These are phyloP conservation scores for Leishmania lainsoni DNA, from an alignment of 208 protist species.

Conservation along the genomic window DNA sequence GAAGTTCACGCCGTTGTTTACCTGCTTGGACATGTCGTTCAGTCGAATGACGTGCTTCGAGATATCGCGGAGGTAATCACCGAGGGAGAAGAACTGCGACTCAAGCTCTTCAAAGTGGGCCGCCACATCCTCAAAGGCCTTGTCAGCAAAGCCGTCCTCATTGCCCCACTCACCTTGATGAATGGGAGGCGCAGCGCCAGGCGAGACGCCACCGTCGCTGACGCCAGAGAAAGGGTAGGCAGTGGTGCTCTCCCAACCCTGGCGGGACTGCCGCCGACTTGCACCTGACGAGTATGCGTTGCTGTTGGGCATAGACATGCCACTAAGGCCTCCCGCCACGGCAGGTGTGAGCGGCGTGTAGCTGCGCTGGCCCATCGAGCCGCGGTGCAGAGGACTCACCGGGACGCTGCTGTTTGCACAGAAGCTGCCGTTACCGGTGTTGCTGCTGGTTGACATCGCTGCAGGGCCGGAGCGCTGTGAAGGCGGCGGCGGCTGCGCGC, in stretches of 20 bases:
- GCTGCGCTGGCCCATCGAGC: not conserved
- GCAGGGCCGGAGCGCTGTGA: slow-evolving; percentile 27
- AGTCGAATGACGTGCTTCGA: slow-evolving; percentile 81
- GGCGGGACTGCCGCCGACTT: slow-evolving; percentile 25
- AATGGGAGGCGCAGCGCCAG: slow-evolving; percentile 28
- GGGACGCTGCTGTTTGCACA: slow-evolving; percentile 34
- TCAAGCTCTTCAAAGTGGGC: slow-evolving; percentile 77
- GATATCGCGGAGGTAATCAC: slow-evolving; percentile 79
- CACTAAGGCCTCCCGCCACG: slow-evolving; percentile 6
- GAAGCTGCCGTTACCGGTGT: slow-evolving; percentile 25
- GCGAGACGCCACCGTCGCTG: slow-evolving; percentile 12
- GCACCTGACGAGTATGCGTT: not conserved
- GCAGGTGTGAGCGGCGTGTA: slow-evolving; percentile 1
- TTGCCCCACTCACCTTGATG: slow-evolving; percentile 33
- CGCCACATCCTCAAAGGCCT: slow-evolving; percentile 75
- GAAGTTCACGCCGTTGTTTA: slow-evolving; percentile 35
- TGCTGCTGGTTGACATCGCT: slow-evolving; percentile 11
- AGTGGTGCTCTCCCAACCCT: slow-evolving; percentile 9
- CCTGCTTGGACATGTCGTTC: slow-evolving; percentile 82
- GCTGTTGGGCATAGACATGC: not conserved
- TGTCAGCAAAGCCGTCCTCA: slow-evolving; percentile 59
- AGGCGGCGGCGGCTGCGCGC: slow-evolving; percentile 40
- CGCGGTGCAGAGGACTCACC: slow-evolving; percentile 23
- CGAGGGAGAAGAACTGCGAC: slow-evolving; percentile 70
- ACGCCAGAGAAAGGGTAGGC: not conserved